These are phyloP conservation scores for Mallotus nudiflorus DNA, from an alignment of 345 rosid species.

Conservation along the genomic window DNA sequence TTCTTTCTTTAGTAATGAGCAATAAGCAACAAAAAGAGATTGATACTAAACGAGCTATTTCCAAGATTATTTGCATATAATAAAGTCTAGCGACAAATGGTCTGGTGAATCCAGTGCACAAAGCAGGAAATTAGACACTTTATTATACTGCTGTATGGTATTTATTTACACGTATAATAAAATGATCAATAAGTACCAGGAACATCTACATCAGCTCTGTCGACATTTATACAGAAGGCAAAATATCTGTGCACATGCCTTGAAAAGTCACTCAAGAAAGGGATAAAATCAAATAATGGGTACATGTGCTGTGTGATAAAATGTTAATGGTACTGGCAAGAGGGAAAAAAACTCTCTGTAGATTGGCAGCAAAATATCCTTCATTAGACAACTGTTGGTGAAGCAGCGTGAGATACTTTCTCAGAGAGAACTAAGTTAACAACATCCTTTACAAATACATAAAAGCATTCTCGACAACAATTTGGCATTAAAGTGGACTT, in stretches of 20 bases:
- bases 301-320: neutral
- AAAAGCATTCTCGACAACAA: slow-evolving; percentile 52
- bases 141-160: no score
- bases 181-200: no score
- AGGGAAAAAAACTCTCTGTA: neutral
- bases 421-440: slow-evolving; percentile 29
- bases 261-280: neutral
- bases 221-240: neutral
- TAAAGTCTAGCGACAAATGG: no score
- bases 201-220: neutral
- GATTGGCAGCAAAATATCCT: neutral
- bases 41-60: no score
- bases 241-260: neutral
- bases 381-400: neutral
- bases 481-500: slow-evolving; percentile 38
- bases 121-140: no score
- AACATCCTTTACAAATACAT: slow-evolving; percentile 43
- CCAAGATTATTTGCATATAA: no score
- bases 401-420: slow-evolving; percentile 17
- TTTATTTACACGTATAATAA: no score
- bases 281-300: neutral
- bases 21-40: no score
- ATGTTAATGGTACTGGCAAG: neutral
- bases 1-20: no score
- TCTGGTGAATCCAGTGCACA: no score